A percentile compares a stretch with the other conserved stretches of the same genome.
These are phyloP conservation scores for Penstemon davidsonii DNA, from an alignment of 257 asterid species.

Conservation along the genomic window DNA sequence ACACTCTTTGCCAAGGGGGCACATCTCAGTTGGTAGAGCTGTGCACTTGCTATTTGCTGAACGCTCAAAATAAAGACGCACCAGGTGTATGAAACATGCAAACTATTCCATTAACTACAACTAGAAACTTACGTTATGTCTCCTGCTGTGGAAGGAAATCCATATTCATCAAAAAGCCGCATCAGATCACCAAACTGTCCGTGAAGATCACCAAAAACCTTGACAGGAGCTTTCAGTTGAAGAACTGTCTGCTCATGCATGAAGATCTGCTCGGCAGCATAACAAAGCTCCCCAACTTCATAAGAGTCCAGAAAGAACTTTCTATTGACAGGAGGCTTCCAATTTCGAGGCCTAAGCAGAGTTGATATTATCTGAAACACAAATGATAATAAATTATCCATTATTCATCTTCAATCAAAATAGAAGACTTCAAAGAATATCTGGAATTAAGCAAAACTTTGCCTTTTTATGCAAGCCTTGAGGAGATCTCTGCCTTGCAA, in stretches of 20 bases:
- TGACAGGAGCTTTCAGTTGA: conserved; percentile 95
- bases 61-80: neutral
- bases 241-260: conserved; percentile 97
- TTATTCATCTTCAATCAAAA: neutral
- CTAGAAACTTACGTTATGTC: conserved; percentile 79
- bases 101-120: conserved; percentile 21
- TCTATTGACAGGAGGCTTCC: conserved; percentile 92
- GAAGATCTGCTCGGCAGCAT: conserved; percentile 98
- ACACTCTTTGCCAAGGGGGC: neutral
- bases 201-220: conserved; percentile 98
- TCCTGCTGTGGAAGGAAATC: conserved; percentile 99
- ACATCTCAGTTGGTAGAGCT: neutral
- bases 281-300: conserved; percentile 98
- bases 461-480: conserved; percentile 99
- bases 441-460: conserved; percentile 31
- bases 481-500: conserved; percentile 85
- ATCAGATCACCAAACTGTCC: conserved; percentile 99
- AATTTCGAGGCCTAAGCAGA: conserved; percentile 88
- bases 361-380: conserved; percentile 78
- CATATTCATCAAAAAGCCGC: conserved; percentile 99
- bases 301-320: conserved; percentile 94
- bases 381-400: conserved; percentile 19
- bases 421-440: neutral
- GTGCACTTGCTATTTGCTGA: neutral
- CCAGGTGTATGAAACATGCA: neutral